Evolutionary conservation across 495 filamentous ascomycete species (phyloP).

Genomic region (Hyphodiscus hymeniophilus): DNA sequence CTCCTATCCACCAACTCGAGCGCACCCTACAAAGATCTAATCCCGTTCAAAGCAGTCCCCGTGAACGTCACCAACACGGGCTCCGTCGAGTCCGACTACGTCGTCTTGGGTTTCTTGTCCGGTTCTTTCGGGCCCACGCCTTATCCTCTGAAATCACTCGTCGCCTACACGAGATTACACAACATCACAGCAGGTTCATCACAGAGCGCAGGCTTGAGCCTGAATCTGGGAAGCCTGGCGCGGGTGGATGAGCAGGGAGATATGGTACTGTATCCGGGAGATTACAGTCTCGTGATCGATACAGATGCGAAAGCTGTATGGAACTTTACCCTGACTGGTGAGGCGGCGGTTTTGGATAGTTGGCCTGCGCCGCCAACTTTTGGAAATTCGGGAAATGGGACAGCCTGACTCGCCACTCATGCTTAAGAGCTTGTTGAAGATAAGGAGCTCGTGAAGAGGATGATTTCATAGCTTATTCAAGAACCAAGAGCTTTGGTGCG

Average conservation of each 20-base stretch:
- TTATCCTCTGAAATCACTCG: conserved; percentile 55
- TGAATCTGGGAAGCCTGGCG: conserved; percentile 51
- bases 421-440: too few species aligned
- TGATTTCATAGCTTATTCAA: too few species aligned
- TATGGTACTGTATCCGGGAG: conserved; percentile 56
- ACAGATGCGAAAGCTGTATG: conserved; percentile 27
- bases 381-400: too few species aligned
- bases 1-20: conserved; percentile 24
- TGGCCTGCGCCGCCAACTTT: conserved; percentile 29
- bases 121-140: conserved; percentile 50
- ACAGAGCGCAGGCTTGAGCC: conserved; percentile 31
- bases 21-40: conserved; percentile 21
- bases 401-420: too few species aligned
- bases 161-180: conserved; percentile 47
- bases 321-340: conserved; percentile 37
- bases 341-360: conserved; percentile 32
- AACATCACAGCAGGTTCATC: conserved; percentile 33
- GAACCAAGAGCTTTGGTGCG: too few species aligned
- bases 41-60: conserved; percentile 37
- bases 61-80: conserved; percentile 45
- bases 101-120: conserved; percentile 46
- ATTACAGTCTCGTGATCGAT: conserved; percentile 53
- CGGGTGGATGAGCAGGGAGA: conserved; percentile 51
- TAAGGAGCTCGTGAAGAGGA: too few species aligned
- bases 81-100: conserved; percentile 46